A percentile compares a stretch with the other conserved stretches of the same genome.
phyloP scores from a whole-genome alignment of 352 stramenopile species.

The Globisporangium alternatum region DNA sequence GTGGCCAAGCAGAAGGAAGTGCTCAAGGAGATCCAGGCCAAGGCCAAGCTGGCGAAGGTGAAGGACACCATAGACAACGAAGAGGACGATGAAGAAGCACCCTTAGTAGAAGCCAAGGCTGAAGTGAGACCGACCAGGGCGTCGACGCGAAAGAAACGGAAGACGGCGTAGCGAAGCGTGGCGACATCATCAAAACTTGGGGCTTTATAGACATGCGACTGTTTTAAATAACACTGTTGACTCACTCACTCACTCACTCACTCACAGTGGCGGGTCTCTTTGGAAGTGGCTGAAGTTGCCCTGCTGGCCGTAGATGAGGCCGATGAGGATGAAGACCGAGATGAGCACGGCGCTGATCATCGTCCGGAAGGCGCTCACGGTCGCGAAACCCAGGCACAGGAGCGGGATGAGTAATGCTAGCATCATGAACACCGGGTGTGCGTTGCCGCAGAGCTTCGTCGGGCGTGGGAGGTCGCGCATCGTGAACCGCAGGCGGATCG shows the following conservation, averaged over 20 bases:
- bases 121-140: constrained; percentile 20
- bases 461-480: constrained; percentile 30
- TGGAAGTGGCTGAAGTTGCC: constrained; percentile 46
- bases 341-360: constrained; percentile 41
- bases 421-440: constrained; percentile 27
- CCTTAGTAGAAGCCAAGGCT: not conserved
- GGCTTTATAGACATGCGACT: not conserved
- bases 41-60: constrained; percentile 24
- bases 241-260: not conserved
- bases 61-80: not conserved
- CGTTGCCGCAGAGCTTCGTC: constrained; percentile 42
- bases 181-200: not conserved
- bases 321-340: constrained; percentile 45
- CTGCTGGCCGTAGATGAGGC: constrained; percentile 47
- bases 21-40: constrained; percentile 36
- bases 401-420: constrained; percentile 37
- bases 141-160: constrained; percentile 49
- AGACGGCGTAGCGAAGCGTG: constrained; percentile 14
- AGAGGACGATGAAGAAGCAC: not conserved
- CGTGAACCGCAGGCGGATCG: constrained; percentile 39
- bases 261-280: not conserved
- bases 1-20: constrained; percentile 42
- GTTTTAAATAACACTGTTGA: constrained; percentile 6
- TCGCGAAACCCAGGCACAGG: constrained; percentile 28
- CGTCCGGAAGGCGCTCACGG: constrained; percentile 36